These are phyloP conservation scores for Cruciata laevipes DNA, from an alignment of 257 asterid genomes.

Conservation along the genomic window DNA sequence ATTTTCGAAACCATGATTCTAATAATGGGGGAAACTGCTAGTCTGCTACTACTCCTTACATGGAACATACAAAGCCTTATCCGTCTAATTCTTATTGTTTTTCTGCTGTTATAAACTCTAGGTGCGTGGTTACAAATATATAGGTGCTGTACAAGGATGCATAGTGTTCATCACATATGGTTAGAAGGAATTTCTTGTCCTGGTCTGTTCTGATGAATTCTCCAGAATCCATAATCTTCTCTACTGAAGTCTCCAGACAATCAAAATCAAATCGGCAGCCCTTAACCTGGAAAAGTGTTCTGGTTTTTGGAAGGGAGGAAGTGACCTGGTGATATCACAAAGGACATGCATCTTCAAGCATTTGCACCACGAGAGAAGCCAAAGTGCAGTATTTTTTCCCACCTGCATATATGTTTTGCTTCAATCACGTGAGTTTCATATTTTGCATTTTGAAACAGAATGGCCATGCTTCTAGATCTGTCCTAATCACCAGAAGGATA, in stretches of 20 bases:
- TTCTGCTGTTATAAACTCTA: background rate
- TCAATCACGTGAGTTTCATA: background rate
- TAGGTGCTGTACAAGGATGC: background rate
- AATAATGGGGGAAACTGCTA: background rate
- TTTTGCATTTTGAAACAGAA: background rate
- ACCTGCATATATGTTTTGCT: background rate
- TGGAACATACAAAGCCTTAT: background rate
- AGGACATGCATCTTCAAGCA: background rate
- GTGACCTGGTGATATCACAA: background rate
- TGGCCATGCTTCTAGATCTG: background rate
- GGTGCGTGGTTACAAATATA: background rate
- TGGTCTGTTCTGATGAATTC: background rate
- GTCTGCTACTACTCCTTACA: background rate
- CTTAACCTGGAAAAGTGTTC: background rate
- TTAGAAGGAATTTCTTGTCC: constrained; percentile 2
- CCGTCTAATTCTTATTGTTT: background rate
- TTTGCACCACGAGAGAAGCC: constrained; percentile 2
- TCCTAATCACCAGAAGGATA: background rate
- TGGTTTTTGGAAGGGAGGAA: background rate
- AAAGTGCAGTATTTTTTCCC: constrained; percentile 1
- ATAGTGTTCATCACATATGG: background rate
- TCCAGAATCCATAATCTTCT: background rate
- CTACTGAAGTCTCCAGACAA: background rate
- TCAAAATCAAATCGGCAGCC: background rate
- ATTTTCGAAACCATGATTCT: background rate